Evolutionary conservation across 169 alveolate species (phyloP).

Genomic region (Besnoitia besnoiti): DNA sequence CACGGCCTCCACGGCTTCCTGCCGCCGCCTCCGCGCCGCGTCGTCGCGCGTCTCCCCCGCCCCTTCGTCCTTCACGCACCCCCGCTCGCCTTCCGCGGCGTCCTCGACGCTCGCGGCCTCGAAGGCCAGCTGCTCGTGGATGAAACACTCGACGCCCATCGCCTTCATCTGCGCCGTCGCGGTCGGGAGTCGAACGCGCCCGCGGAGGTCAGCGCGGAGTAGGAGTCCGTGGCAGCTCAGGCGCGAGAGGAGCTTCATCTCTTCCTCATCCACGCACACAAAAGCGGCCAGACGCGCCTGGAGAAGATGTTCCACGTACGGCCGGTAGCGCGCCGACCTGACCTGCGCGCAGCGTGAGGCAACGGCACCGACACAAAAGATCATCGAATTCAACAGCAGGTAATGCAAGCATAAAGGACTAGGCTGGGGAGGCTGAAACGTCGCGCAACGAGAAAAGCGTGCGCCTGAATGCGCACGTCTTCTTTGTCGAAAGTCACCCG

Average conservation of each 20-base stretch:
- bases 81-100: background rate
- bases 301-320: conserved; percentile 8
- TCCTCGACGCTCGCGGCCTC: no score
- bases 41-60: no score
- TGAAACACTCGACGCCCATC: background rate
- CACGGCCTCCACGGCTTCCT: background rate
- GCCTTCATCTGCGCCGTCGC: background rate
- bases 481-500: no score
- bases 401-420: no score
- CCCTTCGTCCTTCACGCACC: background rate
- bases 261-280: background rate
- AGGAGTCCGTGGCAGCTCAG: background rate
- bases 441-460: no score
- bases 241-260: background rate
- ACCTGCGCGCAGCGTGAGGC: background rate
- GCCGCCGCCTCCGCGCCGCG: no score
- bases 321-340: background rate
- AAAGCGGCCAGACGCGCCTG: background rate
- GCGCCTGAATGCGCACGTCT: no score
- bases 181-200: background rate
- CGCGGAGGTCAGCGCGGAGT: background rate
- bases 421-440: no score
- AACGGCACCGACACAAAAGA: background rate
- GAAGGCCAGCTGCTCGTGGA: background rate
- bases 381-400: background rate